Evolutionary conservation across 768 basidiomycete genomes (phyloP).

Genomic region (Suillus bovinus): DNA sequence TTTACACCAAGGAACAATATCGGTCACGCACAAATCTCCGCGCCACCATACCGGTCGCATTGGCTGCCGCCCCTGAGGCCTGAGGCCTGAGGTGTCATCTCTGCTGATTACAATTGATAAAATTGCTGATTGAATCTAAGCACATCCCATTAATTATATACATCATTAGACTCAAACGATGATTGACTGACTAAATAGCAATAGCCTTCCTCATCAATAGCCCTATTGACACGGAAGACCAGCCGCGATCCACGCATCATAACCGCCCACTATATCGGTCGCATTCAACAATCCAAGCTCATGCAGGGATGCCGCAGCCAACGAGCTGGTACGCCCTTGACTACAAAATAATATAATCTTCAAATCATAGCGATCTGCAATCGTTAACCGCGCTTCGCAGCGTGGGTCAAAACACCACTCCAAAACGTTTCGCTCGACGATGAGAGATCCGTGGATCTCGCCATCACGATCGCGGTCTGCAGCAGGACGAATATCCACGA

Average conservation of each 20-base stretch:
- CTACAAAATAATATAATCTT: conserved; percentile 74
- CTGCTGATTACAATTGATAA: neutral
- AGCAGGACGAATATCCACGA: conserved; percentile 77
- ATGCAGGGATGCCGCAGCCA: conserved; percentile 69
- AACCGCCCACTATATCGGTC: conserved; percentile 78
- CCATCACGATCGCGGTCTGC: conserved; percentile 59
- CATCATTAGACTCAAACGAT: conserved; percentile 19
- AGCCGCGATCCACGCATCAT: conserved; percentile 67
- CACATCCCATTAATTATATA: conserved; percentile 1
- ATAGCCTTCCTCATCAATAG: conserved; percentile 28
- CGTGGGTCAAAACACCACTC: conserved; percentile 84
- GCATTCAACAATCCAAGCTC: conserved; percentile 71
- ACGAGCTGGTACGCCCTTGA: conserved; percentile 69
- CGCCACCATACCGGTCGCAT: too few species aligned
- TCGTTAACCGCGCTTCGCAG: conserved; percentile 52
- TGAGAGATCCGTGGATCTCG: conserved; percentile 61
- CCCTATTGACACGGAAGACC: conserved; percentile 55
- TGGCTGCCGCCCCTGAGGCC: neutral
- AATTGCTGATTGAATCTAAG: neutral
- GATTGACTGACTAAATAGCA: conserved; percentile 29
- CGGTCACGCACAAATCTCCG: too few species aligned
- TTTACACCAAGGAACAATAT: neutral
- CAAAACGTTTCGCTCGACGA: conserved; percentile 74
- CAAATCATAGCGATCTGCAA: conserved; percentile 76
- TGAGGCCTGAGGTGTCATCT: neutral